Conservation (phyloP, 306 rosid species). For the Casuarina equisetifolia region DNA sequence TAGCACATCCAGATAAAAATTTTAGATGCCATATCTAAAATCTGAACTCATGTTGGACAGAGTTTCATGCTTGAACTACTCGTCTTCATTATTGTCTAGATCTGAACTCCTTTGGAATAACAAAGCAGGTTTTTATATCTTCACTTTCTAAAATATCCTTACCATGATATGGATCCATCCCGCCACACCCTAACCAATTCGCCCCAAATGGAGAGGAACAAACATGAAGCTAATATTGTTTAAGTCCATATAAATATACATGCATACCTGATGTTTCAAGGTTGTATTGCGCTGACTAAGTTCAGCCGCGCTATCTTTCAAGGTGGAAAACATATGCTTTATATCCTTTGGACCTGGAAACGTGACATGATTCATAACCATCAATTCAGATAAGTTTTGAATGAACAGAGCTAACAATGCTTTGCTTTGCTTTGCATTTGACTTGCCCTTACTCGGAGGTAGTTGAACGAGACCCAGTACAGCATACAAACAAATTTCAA, state of each 20-base stretch:
- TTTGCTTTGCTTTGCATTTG: neutral
- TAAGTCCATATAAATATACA: slow-evolving; percentile 17
- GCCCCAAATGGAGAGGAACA: neutral
- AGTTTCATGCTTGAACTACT: neutral
- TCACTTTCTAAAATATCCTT: neutral
- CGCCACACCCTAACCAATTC: neutral
- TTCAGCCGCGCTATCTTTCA: slow-evolving; percentile 76
- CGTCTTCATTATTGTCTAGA: neutral
- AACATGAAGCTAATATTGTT: slow-evolving; percentile 8
- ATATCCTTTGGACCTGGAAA: slow-evolving; percentile 80
- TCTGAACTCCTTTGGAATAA: neutral
- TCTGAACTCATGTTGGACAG: neutral
- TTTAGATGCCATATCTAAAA: neutral
- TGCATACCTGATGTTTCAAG: slow-evolving; percentile 66
- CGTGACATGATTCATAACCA: slow-evolving; percentile 2
- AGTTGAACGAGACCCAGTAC: neutral
- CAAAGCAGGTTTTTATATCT: neutral
- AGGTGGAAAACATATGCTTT: slow-evolving; percentile 58
- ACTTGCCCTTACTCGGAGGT: neutral
- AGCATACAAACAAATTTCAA: neutral
- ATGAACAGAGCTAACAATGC: neutral
- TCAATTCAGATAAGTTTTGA: neutral
- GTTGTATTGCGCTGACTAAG: slow-evolving; percentile 50
- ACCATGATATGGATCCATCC: neutral
- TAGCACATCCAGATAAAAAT: neutral